These are phyloP conservation scores for Passiflora organensis DNA, from an alignment of 345 rosid genomes.

Conservation along the genomic window DNA sequence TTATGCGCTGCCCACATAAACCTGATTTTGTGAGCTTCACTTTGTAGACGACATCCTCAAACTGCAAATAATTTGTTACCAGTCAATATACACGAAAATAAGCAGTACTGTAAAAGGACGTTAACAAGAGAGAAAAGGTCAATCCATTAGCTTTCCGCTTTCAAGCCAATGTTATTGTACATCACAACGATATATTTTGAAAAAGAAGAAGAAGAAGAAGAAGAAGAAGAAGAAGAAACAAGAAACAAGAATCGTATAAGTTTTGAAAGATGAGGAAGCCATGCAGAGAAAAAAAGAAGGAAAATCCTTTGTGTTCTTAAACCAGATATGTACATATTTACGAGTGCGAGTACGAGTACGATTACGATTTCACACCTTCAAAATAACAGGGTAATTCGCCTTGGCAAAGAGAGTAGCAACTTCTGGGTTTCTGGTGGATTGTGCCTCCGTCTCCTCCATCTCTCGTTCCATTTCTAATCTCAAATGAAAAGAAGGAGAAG, in stretches of 20 bases:
- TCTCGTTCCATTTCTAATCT: not conserved
- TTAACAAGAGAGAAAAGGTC: not conserved
- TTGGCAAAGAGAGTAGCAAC: conserved; percentile 25
- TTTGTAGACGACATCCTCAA: conserved; percentile 49
- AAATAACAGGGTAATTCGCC: conserved; percentile 34
- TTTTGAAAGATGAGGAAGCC: too few relatives aligned
- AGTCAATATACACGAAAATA: too few relatives aligned
- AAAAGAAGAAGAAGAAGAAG: too few relatives aligned
- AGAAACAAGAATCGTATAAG: too few relatives aligned
- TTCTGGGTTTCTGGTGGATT: conserved; percentile 10
- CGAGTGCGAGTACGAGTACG: too few relatives aligned
- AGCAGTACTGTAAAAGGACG: not conserved
- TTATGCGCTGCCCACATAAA: conserved; percentile 10
- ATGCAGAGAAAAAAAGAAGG: not conserved
- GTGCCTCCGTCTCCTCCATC: conserved; percentile 28
- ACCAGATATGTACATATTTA: not conserved
- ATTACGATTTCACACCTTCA: conserved; percentile 25
- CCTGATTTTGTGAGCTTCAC: conserved; percentile 24
- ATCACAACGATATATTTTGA: too few relatives aligned
- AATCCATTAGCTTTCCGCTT: too few relatives aligned
- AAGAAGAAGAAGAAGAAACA: too few relatives aligned
- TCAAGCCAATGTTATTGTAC: too few relatives aligned
- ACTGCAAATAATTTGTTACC: conserved; percentile 37
- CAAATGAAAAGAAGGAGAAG: not conserved
- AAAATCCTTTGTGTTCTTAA: too few relatives aligned